Evolutionary conservation across 1,139 yeast species (phyloP).

Genomic region (Diutina pseudorugosa): DNA sequence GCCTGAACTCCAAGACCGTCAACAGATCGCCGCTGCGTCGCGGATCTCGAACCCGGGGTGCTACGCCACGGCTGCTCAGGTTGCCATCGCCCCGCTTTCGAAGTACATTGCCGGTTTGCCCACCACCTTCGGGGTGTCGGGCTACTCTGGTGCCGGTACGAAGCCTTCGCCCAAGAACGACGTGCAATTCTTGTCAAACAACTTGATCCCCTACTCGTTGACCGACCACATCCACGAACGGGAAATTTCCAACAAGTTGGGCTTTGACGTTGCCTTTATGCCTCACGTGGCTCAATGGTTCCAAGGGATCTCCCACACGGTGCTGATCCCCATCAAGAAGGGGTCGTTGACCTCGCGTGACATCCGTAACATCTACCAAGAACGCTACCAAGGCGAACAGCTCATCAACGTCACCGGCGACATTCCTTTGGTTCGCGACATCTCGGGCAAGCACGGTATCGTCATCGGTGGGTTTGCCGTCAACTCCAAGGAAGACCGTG

Average conservation of each 20-base stretch:
- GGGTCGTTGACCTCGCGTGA: slow-evolving; percentile 68
- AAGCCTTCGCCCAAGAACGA: slow-evolving; percentile 97
- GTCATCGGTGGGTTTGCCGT: slow-evolving; percentile 95
- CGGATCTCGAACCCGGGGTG: slow-evolving; percentile 96
- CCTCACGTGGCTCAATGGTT: slow-evolving; percentile 99
- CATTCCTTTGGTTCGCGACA: slow-evolving; percentile 85
- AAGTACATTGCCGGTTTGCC: slow-evolving; percentile 61
- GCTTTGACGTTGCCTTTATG: slow-evolving; percentile 70
- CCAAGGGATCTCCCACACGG: slow-evolving; percentile 92
- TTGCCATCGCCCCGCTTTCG: slow-evolving; percentile 77
- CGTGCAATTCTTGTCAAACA: slow-evolving; percentile 55
- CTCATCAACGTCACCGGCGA: slow-evolving; percentile 78
- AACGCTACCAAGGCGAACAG: slow-evolving; percentile 79
- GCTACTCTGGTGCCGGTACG: slow-evolving; percentile 98
- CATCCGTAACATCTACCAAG: slow-evolving; percentile 75
- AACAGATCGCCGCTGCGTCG: slow-evolving; percentile 54
- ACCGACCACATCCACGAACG: slow-evolving; percentile 96
- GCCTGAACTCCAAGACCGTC: slow-evolving; percentile 68
- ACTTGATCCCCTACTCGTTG: slow-evolving; percentile 86
- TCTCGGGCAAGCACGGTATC: slow-evolving; percentile 88
- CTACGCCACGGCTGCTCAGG: slow-evolving; percentile 95
- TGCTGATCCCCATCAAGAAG: slow-evolving; percentile 73
- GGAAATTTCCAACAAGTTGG: slow-evolving; percentile 76
- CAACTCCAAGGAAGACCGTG: slow-evolving; percentile 77
- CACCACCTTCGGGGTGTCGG: slow-evolving; percentile 86